phyloP scores from a whole-genome alignment of 495 filamentous ascomycete species.

The Penicillium goetzii region DNA sequence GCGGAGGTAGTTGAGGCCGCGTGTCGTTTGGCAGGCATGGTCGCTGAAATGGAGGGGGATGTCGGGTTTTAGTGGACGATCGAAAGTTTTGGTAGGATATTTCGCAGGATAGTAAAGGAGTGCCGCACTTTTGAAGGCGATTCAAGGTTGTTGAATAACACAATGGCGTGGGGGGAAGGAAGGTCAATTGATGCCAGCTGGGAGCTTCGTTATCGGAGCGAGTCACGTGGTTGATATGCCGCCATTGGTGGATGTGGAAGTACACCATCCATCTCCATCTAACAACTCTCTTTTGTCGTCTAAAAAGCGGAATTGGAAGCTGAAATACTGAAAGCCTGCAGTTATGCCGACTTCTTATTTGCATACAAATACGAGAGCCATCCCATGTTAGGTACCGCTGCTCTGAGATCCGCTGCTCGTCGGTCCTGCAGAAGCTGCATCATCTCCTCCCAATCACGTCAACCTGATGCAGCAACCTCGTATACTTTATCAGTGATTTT shows the following conservation, averaged over 20 bases:
- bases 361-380: too few species aligned
- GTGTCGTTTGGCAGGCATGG: conserved; percentile 57
- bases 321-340: too few species aligned
- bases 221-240: conserved; percentile 34
- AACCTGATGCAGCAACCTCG: neutral
- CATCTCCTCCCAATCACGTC: neutral
- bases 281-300: too few species aligned
- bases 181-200: conserved; percentile 37
- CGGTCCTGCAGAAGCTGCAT: neutral
- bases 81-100: conserved; percentile 3
- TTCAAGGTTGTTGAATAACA: conserved; percentile 13
- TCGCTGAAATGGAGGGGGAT: conserved; percentile 21
- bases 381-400: too few species aligned
- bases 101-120: conserved; percentile 9
- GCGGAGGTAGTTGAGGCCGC: conserved; percentile 44
- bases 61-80: neutral
- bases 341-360: too few species aligned
- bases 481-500: neutral
- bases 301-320: neutral
- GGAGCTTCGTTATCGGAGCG: conserved; percentile 37
- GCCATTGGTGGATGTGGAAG: neutral
- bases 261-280: neutral
- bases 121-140: conserved; percentile 13
- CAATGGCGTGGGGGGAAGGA: conserved; percentile 30
- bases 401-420: neutral